phyloP scores from a whole-genome alignment of 306 rosid species.

The Rosa chinensis region DNA sequence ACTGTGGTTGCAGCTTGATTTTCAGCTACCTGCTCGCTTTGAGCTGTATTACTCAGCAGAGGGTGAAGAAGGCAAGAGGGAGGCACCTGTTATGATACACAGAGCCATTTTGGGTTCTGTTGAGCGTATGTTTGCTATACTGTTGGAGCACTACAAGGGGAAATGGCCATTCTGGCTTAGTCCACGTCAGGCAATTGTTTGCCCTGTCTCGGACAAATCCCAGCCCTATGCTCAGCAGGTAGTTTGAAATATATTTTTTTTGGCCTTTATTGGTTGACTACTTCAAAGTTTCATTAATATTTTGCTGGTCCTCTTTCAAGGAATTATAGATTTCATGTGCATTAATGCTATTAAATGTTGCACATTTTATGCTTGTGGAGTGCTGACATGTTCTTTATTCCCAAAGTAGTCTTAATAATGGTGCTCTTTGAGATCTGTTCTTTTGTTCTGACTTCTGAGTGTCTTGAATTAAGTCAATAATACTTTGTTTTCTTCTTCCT shows the following conservation, averaged over 20 bases:
- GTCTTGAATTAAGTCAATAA: neutral
- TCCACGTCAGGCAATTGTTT: conserved; percentile 92
- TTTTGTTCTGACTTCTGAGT: neutral
- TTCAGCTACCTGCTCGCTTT: conserved; percentile 90
- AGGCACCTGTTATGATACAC: conserved; percentile 90
- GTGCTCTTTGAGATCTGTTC: neutral
- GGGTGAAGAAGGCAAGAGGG: conserved; percentile 83
- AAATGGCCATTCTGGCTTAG: conserved; percentile 99
- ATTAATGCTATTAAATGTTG: neutral
- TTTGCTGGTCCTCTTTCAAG: neutral
- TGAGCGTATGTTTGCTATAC: conserved; percentile 91
- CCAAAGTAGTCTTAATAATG: neutral
- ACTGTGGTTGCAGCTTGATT: conserved; percentile 75
- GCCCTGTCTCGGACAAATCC: conserved; percentile 84
- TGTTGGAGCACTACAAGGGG: conserved; percentile 91
- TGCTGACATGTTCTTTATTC: neutral
- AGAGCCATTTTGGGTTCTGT: conserved; percentile 91
- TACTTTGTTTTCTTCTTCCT: neutral
- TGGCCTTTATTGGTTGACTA: neutral
- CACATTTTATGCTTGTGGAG: neutral
- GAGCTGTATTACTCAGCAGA: conserved; percentile 86
- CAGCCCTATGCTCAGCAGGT: conserved; percentile 74
- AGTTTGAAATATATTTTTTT: neutral
- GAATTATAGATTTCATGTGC: neutral
- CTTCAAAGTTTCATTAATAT: neutral